Evolutionary conservation across 208 protist species (phyloP), one percentile per base, ranked within the genome.

Genomic region (Phytomonas sp.): DNA sequence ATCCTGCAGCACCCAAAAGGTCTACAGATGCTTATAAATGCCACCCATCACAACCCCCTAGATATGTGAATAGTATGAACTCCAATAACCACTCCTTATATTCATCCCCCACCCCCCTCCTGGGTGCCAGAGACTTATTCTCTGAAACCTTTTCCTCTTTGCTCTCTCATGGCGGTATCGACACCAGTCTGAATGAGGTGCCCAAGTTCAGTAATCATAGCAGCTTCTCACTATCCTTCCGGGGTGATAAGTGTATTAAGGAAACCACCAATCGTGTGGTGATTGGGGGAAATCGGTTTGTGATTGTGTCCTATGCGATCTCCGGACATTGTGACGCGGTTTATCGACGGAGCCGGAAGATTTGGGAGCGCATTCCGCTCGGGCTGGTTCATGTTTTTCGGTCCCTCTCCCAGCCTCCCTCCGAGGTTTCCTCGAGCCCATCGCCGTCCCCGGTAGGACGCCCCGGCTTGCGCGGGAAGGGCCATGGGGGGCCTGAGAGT

Each of bases 341-440:
- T n/a, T 95, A 95, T 69, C 68, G 69, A 5, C 82, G 77, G 45
- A 91, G 80, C 65, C 78, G 73, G 12, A 88, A 89, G 52, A 70
- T 92, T n/a, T 95, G 90, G 88, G 86, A 95, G 73, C 72, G 87
- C 31, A 76, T 95, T 7, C 90, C 90, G 7, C 63, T 83, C 0
- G 90, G 90, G 0, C 82, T 93, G 70, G 80, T 82, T 0, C 67
- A 78, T 16, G 87, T 95, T 32, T 92, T 93, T 66, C 72, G 61
- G 11, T 23, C 60, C 3, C 66, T 66, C 7, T 19, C 6, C 10
- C 40, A 40, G 10, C 36, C 36, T 40, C 10, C 36, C 10, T 12
- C 4, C 7, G 36, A 40, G 36, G 10, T 10, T 10, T 40, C 36
- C 7, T 40, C 14, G 12, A 49, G 14, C 12, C 40, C 6, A 3